Conservation (phyloP, 164 flowering plant genomes). For the Magnolia changhungtana region DNA sequence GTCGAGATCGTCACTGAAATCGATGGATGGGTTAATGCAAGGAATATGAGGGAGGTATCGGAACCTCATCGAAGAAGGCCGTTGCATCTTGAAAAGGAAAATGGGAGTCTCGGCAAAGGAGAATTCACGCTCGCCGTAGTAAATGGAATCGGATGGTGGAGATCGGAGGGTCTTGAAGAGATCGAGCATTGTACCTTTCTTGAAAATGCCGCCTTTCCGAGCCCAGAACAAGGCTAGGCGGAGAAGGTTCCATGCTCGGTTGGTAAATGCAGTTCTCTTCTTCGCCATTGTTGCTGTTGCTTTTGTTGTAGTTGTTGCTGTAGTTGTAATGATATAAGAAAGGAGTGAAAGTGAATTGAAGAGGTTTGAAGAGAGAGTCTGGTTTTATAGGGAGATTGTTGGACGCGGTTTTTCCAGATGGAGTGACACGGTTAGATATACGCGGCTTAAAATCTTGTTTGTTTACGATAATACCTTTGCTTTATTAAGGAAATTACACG, state of each 20-base stretch:
- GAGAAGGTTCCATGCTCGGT: constrained; percentile 63
- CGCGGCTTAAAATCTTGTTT: too few relatives aligned
- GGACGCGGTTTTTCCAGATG: too few relatives aligned
- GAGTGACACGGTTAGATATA: too few relatives aligned
- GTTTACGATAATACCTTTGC: too few relatives aligned
- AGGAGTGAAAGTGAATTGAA: too few relatives aligned
- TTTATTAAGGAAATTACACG: too few relatives aligned
- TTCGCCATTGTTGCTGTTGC: constrained; percentile 26
- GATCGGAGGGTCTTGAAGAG: constrained; percentile 37
- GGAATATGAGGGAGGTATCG: constrained; percentile 46
- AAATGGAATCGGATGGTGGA: constrained; percentile 15
- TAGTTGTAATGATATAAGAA: too few relatives aligned
- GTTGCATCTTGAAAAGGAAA: constrained; percentile 53
- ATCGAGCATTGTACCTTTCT: constrained; percentile 42
- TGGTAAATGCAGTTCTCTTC: constrained; percentile 23
- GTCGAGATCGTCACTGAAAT: constrained; percentile 30
- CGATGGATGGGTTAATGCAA: constrained; percentile 54
- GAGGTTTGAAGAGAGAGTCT: too few relatives aligned
- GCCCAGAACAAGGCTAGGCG: constrained; percentile 70
- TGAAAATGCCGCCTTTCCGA: constrained; percentile 65
- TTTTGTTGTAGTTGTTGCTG: too few relatives aligned
- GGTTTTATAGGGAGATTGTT: too few relatives aligned
- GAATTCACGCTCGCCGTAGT: constrained; percentile 62
- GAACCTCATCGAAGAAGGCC: constrained; percentile 55
- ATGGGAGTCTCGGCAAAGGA: constrained; percentile 81